Evolutionary conservation across 169 alveolate species (phyloP), one percentile per base, ranked within the genome.

Genomic region (Plasmodium ovale): DNA sequence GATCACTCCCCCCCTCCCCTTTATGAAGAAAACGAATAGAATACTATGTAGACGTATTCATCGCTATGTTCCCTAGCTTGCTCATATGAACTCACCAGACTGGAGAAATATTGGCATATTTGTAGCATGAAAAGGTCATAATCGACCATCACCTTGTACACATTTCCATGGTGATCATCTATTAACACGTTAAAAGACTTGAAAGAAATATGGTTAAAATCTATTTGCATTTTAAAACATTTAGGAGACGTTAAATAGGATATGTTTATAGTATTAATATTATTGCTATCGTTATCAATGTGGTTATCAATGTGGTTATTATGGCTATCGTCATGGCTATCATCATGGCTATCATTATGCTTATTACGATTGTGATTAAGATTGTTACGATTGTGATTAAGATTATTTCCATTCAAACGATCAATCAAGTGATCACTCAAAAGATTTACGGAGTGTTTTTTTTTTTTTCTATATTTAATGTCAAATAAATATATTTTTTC

Each of bases 81-180:
- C n/a, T n/a, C n/a, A n/a, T n/a, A n/a, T 23, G 23, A 2, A 42
- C 53, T 33, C n/a, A 79, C 89, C 89, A 79, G 21, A n/a, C 65
- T 79, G 5, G 89, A 67, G 33, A 79, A 79, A 33, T 79, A 70
- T 59, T 79, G 89, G n/a, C 89, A 79, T n/a, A 79, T 79, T 42
- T 79, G 89, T 0, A 79, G 44, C 89, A 79, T 79, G 1, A 79
- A 27, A 6, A 79, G 7, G 33, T 79, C 89, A 37, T 79, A 79
- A 37, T 79, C 89, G 12, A 79, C 27, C 9, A 29, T 23, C 9
- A 79, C 25, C 21, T 51, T 79, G 59, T 79, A 64, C 0, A 79
- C 67, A 47, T 79, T 79, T 1, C 89, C 89, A 54, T 64, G 65
- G 5, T 79, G 89, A n/a, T 64, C 42, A 33, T 79, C 89, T 12